Evolutionary conservation across 208 protist species (phyloP).

Genomic region (Baffinella frigidus): DNA sequence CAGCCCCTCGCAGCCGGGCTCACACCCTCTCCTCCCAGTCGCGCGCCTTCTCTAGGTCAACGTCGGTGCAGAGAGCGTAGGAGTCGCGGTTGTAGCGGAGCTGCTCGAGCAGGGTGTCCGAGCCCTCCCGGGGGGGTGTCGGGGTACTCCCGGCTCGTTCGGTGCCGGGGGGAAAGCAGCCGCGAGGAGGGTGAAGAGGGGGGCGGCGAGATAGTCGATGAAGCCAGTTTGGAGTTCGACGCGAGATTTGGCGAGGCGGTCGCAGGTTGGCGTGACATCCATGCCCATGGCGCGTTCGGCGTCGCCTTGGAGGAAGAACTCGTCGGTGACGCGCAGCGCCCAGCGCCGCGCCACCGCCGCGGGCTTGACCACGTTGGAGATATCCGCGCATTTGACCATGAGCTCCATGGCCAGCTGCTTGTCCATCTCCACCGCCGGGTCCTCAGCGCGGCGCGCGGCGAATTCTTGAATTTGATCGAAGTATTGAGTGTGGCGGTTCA

Average conservation of each 20-base stretch:
- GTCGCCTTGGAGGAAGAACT: conserved; percentile 21
- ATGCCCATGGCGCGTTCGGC: background rate
- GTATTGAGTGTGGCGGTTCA: conserved; percentile 7
- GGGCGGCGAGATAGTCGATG: background rate
- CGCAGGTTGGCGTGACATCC: background rate
- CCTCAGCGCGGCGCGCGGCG: background rate
- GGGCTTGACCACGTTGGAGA: background rate
- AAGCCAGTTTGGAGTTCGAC: background rate
- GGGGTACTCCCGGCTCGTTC: too few relatives aligned
- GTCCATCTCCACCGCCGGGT: conserved; percentile 36
- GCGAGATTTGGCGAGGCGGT: background rate
- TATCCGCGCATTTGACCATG: conserved; percentile 29
- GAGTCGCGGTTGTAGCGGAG: background rate
- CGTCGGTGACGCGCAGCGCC: background rate
- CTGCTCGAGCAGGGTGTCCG: background rate
- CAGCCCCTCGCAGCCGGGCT: too few relatives aligned
- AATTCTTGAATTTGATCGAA: background rate
- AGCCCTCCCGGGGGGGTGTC: too few relatives aligned
- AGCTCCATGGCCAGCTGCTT: background rate
- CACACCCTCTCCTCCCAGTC: too few relatives aligned
- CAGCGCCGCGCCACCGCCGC: background rate
- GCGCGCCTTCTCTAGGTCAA: too few relatives aligned
- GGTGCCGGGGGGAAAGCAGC: background rate
- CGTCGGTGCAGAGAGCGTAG: background rate
- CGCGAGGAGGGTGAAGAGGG: background rate